Evolutionary conservation across 192 early-diverging fungal species (phyloP), one percentile per base, ranked within the genome.

Genomic region (Phycomyces nitens): DNA sequence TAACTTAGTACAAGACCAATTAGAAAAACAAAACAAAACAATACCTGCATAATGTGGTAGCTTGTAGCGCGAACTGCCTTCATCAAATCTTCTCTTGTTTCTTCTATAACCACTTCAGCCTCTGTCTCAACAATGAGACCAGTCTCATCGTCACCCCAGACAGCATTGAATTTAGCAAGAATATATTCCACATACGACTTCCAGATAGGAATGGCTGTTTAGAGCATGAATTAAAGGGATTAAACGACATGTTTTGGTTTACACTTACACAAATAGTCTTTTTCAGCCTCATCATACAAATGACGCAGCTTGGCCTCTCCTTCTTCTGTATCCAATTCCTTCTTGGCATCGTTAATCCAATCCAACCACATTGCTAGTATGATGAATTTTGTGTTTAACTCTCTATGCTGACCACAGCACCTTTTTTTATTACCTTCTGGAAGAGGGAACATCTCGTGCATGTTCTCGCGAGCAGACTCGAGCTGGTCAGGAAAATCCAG

Each of bases 251-350:
- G 26, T 1, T 0, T 49, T n/a, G 6, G 4, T 43, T 52, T 8
- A 26, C 5, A 65, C 74, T 69, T 82, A 90, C 89, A 92, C 34
- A 89, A 66, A 53, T 92, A 92, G 39, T 92, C 89, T 34, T 87
- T 39, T 0, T 76, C 68, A 0, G 88, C 84, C 49, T 64, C 27
- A 16, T 71, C 54, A 59, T 84, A 91, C 1, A 92, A 63, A 0
- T 71, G 58, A 2, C 84, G 60, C 0, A 91, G 51, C 9, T 62
- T 64, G 24, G 60, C 51, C 59, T 80, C 85, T 40, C 82, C 78
- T n/a, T 79, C 78, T 53, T 65, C 55, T 3, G 65, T 76, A 39
- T 59, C 56, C 5, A 80, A 81, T 47, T 82, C 59, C 11, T 70
- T 70, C 23, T 71, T 69, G 44, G 87, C 86, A 60, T 88, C 87